Evolutionary conservation across 441 rosid species (phyloP).

Genomic region (Mallotus japonicus): DNA sequence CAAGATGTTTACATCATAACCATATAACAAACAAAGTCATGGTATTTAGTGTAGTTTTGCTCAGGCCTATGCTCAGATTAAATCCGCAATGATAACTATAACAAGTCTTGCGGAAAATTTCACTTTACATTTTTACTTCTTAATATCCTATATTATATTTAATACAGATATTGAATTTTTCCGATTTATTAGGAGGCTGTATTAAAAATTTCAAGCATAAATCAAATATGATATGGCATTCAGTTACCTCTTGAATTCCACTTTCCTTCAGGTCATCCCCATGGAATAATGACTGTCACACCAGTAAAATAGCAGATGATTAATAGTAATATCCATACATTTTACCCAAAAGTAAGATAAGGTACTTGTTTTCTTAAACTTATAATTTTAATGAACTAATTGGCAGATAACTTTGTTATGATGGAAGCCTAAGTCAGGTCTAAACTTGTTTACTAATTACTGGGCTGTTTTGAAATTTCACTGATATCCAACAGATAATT

Average conservation of each 20-base stretch:
- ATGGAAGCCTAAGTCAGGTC: no score
- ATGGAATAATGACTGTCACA: conserved; percentile 64
- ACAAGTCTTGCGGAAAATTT: neutral
- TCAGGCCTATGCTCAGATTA: neutral
- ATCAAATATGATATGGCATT: conserved; percentile 11
- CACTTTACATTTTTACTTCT: no score
- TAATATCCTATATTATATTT: neutral
- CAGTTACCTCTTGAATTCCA: conserved; percentile 80
- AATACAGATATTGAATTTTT: neutral
- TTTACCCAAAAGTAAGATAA: neutral
- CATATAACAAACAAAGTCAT: conserved; percentile 1
- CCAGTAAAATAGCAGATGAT: conserved; percentile 31
- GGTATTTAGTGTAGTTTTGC: neutral
- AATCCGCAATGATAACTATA: neutral
- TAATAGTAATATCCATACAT: conserved; percentile 1
- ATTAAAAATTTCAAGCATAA: conserved; percentile 6
- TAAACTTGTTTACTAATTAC: no score
- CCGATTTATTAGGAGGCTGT: neutral
- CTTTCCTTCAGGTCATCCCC: conserved; percentile 81
- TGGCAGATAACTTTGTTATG: no score
- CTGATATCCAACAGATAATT: no score
- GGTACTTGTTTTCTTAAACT: no score
- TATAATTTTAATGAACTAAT: no score
- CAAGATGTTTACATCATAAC: neutral
- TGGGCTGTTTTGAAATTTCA: no score